A percentile compares a stretch with the other conserved stretches of the same genome.
These are phyloP conservation scores for Alternaria gaisen DNA, from an alignment of 2,329 filamentous ascomycete species.

Conservation along the genomic window DNA sequence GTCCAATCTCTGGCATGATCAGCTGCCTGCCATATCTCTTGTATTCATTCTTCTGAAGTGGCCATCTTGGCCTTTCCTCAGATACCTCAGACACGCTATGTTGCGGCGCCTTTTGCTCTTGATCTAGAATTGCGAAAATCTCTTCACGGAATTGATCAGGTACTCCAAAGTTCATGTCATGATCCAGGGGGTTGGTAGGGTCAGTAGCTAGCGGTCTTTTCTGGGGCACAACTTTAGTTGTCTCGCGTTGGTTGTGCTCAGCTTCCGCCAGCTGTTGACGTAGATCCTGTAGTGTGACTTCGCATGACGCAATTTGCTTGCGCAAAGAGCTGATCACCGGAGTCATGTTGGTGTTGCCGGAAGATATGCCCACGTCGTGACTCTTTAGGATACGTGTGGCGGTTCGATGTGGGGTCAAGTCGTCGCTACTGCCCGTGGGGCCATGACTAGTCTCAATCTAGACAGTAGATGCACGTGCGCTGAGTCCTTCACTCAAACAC, in stretches of 20 bases:
- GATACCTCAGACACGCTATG: constrained; percentile 6
- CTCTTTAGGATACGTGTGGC: constrained; percentile 9
- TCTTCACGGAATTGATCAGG: constrained; percentile 56
- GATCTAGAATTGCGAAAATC: constrained; percentile 49
- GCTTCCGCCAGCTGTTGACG: constrained; percentile 55
- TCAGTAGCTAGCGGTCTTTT: constrained; percentile 30
- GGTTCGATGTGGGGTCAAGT: constrained; percentile 14
- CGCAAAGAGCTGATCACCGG: constrained; percentile 51
- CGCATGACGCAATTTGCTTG: constrained; percentile 54
- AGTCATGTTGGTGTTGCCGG: constrained; percentile 17
- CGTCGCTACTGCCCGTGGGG: neutral
- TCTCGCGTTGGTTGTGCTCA: constrained; percentile 47
- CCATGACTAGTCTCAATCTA: neutral
- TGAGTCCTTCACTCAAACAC: neutral
- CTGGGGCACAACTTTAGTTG: constrained; percentile 31
- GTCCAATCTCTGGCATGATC: constrained; percentile 82
- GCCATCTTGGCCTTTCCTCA: constrained; percentile 62
- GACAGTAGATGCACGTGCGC: neutral
- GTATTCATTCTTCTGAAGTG: constrained; percentile 77
- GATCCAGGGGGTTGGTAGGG: constrained; percentile 38
- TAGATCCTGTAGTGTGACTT: constrained; percentile 52
- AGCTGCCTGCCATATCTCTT: constrained; percentile 89
- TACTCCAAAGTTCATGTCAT: constrained; percentile 53
- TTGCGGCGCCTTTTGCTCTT: constrained; percentile 18
- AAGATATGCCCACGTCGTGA: constrained; percentile 11